Conservation (phyloP, 2,329 filamentous ascomycete genomes). For the Reticulascus tulasneorum region DNA sequence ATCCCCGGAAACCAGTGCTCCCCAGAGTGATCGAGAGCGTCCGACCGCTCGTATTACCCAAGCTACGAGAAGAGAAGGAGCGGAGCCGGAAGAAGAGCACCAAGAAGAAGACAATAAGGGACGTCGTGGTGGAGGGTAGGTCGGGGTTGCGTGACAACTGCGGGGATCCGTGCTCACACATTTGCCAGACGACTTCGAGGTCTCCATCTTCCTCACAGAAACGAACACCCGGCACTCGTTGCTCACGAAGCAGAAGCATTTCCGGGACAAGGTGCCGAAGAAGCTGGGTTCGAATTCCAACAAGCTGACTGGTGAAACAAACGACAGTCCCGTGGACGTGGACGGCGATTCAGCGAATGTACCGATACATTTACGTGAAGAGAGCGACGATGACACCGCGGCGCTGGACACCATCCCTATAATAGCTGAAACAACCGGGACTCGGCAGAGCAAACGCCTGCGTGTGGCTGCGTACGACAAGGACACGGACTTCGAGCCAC, state of each 20-base stretch:
- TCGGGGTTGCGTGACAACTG: slow-evolving; percentile 10
- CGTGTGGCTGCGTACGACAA: slow-evolving; percentile 23
- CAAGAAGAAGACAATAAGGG: slow-evolving; percentile 80
- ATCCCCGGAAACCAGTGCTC: slow-evolving; percentile 70
- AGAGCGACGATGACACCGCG: slow-evolving; percentile 55
- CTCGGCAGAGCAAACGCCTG: slow-evolving; percentile 18
- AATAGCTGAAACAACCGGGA: slow-evolving; percentile 19
- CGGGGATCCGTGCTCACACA: slow-evolving; percentile 3
- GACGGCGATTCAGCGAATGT: slow-evolving; percentile 33
- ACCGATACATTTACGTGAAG: slow-evolving; percentile 44
- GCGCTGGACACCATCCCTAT: slow-evolving; percentile 54
- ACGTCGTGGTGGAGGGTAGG: slow-evolving; percentile 77
- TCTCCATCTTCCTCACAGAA: slow-evolving; percentile 89
- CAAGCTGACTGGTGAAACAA: slow-evolving; percentile 55
- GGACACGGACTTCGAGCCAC: slow-evolving; percentile 24
- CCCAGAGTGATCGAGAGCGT: slow-evolving; percentile 81
- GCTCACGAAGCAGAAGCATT: slow-evolving; percentile 79
- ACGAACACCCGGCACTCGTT: slow-evolving; percentile 80
- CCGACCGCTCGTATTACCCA: slow-evolving; percentile 81
- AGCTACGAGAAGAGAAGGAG: slow-evolving; percentile 82
- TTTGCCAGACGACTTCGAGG: slow-evolving; percentile 81
- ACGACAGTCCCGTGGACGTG: slow-evolving; percentile 50
- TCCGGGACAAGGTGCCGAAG: slow-evolving; percentile 53
- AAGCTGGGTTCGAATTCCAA: slow-evolving; percentile 58
- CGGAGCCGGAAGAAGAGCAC: slow-evolving; percentile 56